Base-by-base conservation (phyloP, 2,329 filamentous ascomycete species). In the Clarireedia paspali region DNA sequence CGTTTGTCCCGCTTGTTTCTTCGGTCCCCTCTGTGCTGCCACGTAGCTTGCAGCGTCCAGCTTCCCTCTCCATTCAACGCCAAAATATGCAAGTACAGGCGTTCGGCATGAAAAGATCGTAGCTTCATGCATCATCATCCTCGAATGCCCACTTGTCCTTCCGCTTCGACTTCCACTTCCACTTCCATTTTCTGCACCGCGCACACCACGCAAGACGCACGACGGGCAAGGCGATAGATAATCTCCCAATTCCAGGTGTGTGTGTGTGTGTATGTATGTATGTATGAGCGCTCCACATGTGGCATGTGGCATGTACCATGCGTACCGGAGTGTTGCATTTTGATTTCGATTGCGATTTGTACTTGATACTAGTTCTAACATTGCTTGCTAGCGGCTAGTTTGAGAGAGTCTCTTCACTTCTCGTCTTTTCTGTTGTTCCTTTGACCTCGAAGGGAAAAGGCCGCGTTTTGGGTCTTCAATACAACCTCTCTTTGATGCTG, bases 21-120 rank as follows among this genome's bases (percentile, higher is more conserved):
- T 34, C 30, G 44, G 47, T 47, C 30, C 34, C 24, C 38, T 48
- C 58, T 59, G 64, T 59, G 63, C 60, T 65, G 65, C 63, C 64
- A 67, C 64, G 64, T 67, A 63, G 60, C 58, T 54, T 63, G 62
- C 62, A 63, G 58, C 57, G 59, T 51, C 50, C 59, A 45, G 30
- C 30, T 34, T 34, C 10, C 10, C 30, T 34, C 51, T 53, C 44
- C 44, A 53, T 53, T 24, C 51, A 40, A 53, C 63, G 62, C 63
- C 63, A 63, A 62, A 58, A 60, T 61, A 63, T 67, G 65, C 63
- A 66, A 27, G 58, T 63, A 59, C 64, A 57, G 59, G 61, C 51
- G n/a, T 26, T 53, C 34, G 34, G 44, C 51, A 53, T 48, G 42
- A 20, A 53, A 48, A 62, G 60, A 65, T 63, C 60, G 60, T 48